Conservation (phyloP, 148 eudicot genomes). For the Nepenthes gracilis region DNA sequence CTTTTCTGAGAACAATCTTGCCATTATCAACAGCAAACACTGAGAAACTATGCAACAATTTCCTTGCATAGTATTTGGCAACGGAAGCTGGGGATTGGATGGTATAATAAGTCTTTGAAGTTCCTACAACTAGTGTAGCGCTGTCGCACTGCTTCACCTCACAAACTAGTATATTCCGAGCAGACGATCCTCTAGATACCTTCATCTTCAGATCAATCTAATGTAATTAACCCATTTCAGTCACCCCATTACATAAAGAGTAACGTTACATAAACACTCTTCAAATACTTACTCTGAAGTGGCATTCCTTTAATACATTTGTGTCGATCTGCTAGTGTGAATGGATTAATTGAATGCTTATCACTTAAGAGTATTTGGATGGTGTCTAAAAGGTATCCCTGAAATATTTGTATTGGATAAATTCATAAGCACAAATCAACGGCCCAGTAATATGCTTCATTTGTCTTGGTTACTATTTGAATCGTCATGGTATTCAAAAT, state of each 20-base stretch:
- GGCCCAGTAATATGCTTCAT: no score
- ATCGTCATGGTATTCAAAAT: no score
- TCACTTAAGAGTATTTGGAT: no score
- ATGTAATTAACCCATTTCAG: not conserved
- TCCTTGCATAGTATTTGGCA: conserved; percentile 68
- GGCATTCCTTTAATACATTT: no score
- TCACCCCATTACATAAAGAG: not conserved
- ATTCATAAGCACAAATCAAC: not conserved
- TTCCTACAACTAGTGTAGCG: conserved; percentile 44
- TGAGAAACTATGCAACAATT: conserved; percentile 30
- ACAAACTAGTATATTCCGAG: conserved; percentile 39
- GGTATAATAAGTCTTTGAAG: conserved; percentile 32
- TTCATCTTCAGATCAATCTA: conserved; percentile 71
- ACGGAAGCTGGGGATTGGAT: conserved; percentile 50
- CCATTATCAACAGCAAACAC: conserved; percentile 61
- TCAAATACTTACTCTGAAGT: not conserved
- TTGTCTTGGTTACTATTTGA: no score
- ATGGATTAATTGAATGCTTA: no score
- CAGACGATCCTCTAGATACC: conserved; percentile 57
- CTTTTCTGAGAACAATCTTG: conserved; percentile 40
- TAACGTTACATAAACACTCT: not conserved
- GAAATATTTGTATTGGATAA: no score
- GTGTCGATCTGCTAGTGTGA: no score
- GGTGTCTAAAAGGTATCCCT: no score
- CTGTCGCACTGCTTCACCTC: conserved; percentile 36